phyloP scores from a whole-genome alignment of 345 rosid species.

The Lenwebbia sp. region DNA sequence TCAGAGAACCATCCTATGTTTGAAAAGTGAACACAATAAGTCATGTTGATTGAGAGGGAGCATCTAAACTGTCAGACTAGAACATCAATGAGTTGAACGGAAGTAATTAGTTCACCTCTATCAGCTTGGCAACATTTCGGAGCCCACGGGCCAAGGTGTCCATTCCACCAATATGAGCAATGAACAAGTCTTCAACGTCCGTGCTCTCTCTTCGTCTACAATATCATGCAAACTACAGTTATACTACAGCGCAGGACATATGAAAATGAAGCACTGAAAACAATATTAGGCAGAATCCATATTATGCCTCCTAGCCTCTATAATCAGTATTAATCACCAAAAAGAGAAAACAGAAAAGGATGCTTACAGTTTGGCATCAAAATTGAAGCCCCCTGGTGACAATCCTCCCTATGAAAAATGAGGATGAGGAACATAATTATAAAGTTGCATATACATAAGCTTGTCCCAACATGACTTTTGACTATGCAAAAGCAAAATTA shows the following conservation, averaged over 20 bases:
- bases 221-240: not conserved
- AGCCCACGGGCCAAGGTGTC: slow-evolving; percentile 92
- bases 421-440: not conserved
- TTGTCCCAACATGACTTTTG: not conserved
- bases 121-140: slow-evolving; percentile 67
- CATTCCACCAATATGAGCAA: slow-evolving; percentile 84
- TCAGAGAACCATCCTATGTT: slow-evolving; percentile 58
- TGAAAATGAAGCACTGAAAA: not conserved
- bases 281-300: not conserved
- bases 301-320: not conserved
- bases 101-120: slow-evolving; percentile 36
- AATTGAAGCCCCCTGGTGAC: slow-evolving; percentile 97
- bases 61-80: not conserved
- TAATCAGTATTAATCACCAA: not conserved
- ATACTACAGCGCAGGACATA: not conserved
- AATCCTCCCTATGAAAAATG: slow-evolving; percentile 53
- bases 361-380: slow-evolving; percentile 86
- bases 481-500: not conserved
- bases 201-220: slow-evolving; percentile 91
- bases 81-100: not conserved
- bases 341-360: not conserved
- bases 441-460: not conserved
- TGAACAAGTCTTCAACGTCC: slow-evolving; percentile 88
- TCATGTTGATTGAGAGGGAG: not conserved
- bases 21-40: not conserved